These are phyloP conservation scores for Smittium culicis DNA, from an alignment of 371 early-diverging fungal genomes.

Conservation along the genomic window DNA sequence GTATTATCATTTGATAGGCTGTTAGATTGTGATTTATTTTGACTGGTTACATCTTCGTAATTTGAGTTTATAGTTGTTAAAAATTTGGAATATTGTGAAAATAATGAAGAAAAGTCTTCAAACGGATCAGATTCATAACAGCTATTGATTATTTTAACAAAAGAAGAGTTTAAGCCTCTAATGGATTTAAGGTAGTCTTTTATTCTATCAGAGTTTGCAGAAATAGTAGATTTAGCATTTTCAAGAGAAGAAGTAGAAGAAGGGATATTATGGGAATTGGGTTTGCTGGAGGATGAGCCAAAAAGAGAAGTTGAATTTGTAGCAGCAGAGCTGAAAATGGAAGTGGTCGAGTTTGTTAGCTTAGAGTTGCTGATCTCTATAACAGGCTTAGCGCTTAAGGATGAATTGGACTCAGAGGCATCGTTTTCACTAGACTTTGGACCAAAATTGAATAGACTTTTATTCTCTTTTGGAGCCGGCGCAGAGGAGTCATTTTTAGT, in stretches of 20 bases:
- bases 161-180: not conserved
- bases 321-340: not conserved
- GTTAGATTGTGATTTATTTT: not conserved
- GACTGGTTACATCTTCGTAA: not conserved
- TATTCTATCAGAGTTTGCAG: not conserved
- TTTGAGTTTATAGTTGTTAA: not conserved
- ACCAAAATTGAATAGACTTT: not conserved
- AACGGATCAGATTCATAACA: not conserved
- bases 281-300: not conserved
- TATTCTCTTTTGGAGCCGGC: not conserved
- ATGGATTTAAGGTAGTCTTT: not conserved
- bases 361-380: not conserved
- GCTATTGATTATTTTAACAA: not conserved
- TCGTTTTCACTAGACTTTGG: not conserved
- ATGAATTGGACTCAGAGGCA: not conserved
- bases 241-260: not conserved
- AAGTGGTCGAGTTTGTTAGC: not conserved
- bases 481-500: not conserved
- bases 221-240: not conserved
- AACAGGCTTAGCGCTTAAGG: not conserved
- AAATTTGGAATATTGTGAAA: not conserved
- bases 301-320: not conserved
- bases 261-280: not conserved
- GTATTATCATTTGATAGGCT: not conserved
- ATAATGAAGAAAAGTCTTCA: not conserved